A percentile compares a stretch with the other conserved stretches of the same genome.
phyloP scores from a whole-genome alignment of 2,329 filamentous ascomycete species.

The Dryadomyces sulphureus region DNA sequence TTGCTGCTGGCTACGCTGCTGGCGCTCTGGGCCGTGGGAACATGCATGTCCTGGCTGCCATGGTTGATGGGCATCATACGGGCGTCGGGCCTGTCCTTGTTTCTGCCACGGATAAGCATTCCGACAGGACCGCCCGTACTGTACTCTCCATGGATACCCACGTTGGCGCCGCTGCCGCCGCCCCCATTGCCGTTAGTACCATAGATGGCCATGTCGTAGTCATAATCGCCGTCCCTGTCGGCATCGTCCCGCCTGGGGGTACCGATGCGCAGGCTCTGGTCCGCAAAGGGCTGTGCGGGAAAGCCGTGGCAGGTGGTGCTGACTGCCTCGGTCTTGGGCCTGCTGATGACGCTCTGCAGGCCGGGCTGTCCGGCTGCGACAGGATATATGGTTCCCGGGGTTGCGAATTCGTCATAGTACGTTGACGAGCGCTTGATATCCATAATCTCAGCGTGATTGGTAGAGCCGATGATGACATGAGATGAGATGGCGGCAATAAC shows the following conservation, averaged over 20 bases:
- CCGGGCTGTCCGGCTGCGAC: conserved; percentile 1
- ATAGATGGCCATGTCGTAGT: conserved; percentile 6
- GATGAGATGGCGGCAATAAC: not conserved
- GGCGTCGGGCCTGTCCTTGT: conserved; percentile 6
- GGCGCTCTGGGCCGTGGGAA: conserved; percentile 5
- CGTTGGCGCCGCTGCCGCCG: conserved; percentile 1
- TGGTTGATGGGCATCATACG: conserved; percentile 8
- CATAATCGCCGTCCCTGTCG: conserved; percentile 9
- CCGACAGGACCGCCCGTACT: not conserved
- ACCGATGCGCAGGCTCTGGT: conserved; percentile 1
- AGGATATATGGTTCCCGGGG: conserved; percentile 5
- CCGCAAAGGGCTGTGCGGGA: not conserved
- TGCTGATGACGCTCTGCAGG: not conserved
- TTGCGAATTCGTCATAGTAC: conserved; percentile 7
- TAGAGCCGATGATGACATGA: conserved; percentile 5
- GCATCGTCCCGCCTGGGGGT: conserved; percentile 3
- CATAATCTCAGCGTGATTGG: conserved; percentile 3
- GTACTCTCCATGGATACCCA: conserved; percentile 3
- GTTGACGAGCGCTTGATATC: conserved; percentile 8
- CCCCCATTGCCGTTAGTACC: not conserved
- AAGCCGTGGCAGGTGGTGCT: not conserved
- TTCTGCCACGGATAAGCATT: conserved; percentile 4
- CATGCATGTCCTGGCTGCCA: conserved; percentile 4
- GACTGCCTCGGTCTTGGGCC: not conserved
- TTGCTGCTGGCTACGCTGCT: conserved; percentile 9